These are phyloP conservation scores for Byssochlamys sp. DNA, from an alignment of 2,329 filamentous ascomycete species.

Conservation along the genomic window DNA sequence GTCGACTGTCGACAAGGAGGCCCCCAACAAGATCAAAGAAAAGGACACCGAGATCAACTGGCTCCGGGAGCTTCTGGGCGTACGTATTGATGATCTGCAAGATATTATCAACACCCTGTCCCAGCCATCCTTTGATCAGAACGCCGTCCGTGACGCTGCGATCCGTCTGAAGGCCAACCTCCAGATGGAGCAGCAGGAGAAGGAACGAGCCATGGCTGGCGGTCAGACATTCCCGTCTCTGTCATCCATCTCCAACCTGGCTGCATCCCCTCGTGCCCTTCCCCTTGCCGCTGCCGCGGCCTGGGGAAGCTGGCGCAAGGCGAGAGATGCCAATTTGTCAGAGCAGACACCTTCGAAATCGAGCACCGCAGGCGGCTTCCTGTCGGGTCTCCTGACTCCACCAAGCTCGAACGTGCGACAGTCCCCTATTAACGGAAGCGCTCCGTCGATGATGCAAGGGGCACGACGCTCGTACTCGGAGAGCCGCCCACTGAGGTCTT, in stretches of 20 bases:
- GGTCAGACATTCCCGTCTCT: constrained; percentile 61
- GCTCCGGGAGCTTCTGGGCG: constrained; percentile 84
- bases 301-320: constrained; percentile 89
- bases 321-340: constrained; percentile 41
- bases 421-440: constrained; percentile 40
- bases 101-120: constrained; percentile 79
- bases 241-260: constrained; percentile 64
- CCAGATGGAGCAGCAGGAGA: constrained; percentile 96
- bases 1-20: constrained; percentile 62
- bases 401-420: constrained; percentile 65
- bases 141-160: constrained; percentile 75
- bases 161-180: constrained; percentile 89
- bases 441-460: constrained; percentile 16
- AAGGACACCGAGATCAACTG: constrained; percentile 88
- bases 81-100: constrained; percentile 80
- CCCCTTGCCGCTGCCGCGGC: constrained; percentile 86
- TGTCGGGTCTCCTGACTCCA: constrained; percentile 80
- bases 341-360: constrained; percentile 54
- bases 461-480: constrained; percentile 22
- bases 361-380: constrained; percentile 49
- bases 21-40: constrained; percentile 73
- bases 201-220: constrained; percentile 69
- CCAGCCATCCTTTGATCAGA: constrained; percentile 63
- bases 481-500: constrained; percentile 24
- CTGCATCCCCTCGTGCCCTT: constrained; percentile 65